Conservation (phyloP, 2,329 filamentous ascomycete species). For the Fusarium zealandicum region DNA sequence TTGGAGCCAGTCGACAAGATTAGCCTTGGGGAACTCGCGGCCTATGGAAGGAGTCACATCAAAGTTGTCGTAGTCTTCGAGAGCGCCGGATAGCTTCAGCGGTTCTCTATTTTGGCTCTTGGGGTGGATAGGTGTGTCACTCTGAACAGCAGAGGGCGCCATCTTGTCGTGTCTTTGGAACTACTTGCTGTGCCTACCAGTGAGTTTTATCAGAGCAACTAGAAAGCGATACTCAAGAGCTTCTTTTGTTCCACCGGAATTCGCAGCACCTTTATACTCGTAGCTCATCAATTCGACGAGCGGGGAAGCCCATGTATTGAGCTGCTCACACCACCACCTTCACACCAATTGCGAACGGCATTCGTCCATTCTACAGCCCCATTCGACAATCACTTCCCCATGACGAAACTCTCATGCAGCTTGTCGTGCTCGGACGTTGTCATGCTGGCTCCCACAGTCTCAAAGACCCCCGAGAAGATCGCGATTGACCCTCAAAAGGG, state of each 20-base stretch:
- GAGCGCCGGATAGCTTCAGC: constrained; percentile 57
- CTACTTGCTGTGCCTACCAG: too few relatives aligned
- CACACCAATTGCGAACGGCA: background rate
- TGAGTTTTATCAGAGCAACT: too few relatives aligned
- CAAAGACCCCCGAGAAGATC: too few relatives aligned
- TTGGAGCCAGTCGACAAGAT: constrained; percentile 67
- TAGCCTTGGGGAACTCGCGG: constrained; percentile 64
- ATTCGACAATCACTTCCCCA: constrained; percentile 6
- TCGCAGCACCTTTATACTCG: constrained; percentile 3
- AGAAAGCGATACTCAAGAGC: too few relatives aligned
- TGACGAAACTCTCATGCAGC: constrained; percentile 6
- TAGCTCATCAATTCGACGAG: background rate
- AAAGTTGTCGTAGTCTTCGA: constrained; percentile 61
- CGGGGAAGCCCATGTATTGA: constrained; percentile 4
- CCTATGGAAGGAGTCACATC: constrained; percentile 70
- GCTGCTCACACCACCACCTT: background rate
- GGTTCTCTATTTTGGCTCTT: constrained; percentile 48
- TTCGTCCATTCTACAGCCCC: background rate
- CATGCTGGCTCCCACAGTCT: constrained; percentile 11
- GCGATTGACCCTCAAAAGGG: too few relatives aligned
- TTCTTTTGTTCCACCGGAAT: too few relatives aligned
- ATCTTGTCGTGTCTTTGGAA: constrained; percentile 3
- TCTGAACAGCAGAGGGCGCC: constrained; percentile 30
- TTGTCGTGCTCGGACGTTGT: constrained; percentile 7
- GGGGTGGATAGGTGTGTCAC: constrained; percentile 16